Conservation (phyloP, 345 rosid genomes). For the Erucastrum elatum region DNA sequence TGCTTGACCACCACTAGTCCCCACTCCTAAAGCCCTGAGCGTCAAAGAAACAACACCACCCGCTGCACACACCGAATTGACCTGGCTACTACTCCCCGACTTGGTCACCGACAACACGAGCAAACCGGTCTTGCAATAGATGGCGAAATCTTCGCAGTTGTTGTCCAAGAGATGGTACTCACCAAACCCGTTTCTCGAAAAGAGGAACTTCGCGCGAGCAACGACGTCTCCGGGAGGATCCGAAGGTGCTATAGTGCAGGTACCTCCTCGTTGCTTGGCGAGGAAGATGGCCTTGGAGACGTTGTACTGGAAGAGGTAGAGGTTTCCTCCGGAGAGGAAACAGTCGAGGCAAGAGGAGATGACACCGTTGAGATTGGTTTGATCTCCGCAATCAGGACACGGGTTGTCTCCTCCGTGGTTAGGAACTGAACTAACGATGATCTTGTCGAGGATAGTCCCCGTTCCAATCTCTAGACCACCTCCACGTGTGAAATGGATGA, state of each 20-base stretch:
- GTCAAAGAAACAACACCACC: slow-evolving; percentile 38
- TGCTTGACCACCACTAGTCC: slow-evolving; percentile 10
- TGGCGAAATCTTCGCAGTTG: slow-evolving; percentile 83
- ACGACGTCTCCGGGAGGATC: slow-evolving; percentile 61
- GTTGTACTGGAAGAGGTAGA: slow-evolving; percentile 59
- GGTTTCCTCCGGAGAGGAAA: slow-evolving; percentile 64
- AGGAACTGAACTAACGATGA: slow-evolving; percentile 53
- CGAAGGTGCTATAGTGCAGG: slow-evolving; percentile 64
- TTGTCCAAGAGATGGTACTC: slow-evolving; percentile 61
- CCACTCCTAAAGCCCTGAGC: slow-evolving; percentile 16
- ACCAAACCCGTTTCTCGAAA: slow-evolving; percentile 66
- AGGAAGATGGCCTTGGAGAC: slow-evolving; percentile 53
- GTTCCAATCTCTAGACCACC: slow-evolving; percentile 70
- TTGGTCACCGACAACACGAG: slow-evolving; percentile 46
- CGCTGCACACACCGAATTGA: slow-evolving; percentile 46
- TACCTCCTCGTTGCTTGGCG: slow-evolving; percentile 74
- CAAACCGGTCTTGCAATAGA: slow-evolving; percentile 78
- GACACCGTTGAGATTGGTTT: slow-evolving; percentile 54
- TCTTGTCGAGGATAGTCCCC: slow-evolving; percentile 64
- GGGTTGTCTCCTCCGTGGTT: slow-evolving; percentile 44
- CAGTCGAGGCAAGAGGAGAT: slow-evolving; percentile 70
- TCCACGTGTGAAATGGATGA: slow-evolving; percentile 78
- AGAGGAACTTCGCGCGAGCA: slow-evolving; percentile 58
- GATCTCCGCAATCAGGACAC: slow-evolving; percentile 59
- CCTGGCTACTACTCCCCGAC: slow-evolving; percentile 80